Evolutionary conservation across 495 filamentous ascomycete species (phyloP).

Genomic region (Penicillium lagena): DNA sequence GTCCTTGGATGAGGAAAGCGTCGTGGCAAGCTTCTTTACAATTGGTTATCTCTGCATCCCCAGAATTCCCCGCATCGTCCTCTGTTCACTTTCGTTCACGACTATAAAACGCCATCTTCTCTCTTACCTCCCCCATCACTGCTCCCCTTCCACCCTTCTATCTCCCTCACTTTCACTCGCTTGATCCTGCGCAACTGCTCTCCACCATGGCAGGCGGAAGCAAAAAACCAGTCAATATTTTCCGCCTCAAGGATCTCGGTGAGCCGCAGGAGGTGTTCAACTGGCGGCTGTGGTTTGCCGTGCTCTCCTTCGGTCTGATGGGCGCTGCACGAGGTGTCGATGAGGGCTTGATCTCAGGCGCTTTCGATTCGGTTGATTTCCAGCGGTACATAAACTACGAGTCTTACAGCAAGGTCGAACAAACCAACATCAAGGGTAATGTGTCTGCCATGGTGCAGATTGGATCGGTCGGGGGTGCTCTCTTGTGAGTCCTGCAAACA

Average conservation of each 20-base stretch:
- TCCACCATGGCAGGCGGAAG: constrained; percentile 52
- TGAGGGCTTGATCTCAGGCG: constrained; percentile 63
- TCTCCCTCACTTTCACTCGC: no score
- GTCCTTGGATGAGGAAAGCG: no score
- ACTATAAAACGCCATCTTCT: constrained; percentile 47
- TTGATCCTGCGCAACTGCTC: neutral
- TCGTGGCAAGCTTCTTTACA: no score
- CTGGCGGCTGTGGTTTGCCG: constrained; percentile 59
- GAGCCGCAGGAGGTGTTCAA: constrained; percentile 57
- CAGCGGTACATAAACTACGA: constrained; percentile 49
- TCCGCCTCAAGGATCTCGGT: constrained; percentile 46
- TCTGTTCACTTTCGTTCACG: no score
- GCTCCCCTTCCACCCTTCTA: neutral
- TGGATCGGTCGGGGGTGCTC: constrained; percentile 57
- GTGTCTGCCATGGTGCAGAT: constrained; percentile 70
- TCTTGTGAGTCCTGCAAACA: constrained; percentile 38
- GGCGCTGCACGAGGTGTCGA: constrained; percentile 62
- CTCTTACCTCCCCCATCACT: constrained; percentile 28
- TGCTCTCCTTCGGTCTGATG: constrained; percentile 61
- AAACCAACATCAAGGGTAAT: constrained; percentile 60
- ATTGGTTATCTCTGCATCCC: no score
- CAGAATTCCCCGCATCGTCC: no score
- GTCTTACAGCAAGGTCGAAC: constrained; percentile 44
- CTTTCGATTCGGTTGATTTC: constrained; percentile 59
- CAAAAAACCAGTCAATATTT: constrained; percentile 63